These are phyloP conservation scores for Zoysia pacifica DNA, from an alignment of 176 grass and related monocot genomes.

Conservation along the genomic window DNA sequence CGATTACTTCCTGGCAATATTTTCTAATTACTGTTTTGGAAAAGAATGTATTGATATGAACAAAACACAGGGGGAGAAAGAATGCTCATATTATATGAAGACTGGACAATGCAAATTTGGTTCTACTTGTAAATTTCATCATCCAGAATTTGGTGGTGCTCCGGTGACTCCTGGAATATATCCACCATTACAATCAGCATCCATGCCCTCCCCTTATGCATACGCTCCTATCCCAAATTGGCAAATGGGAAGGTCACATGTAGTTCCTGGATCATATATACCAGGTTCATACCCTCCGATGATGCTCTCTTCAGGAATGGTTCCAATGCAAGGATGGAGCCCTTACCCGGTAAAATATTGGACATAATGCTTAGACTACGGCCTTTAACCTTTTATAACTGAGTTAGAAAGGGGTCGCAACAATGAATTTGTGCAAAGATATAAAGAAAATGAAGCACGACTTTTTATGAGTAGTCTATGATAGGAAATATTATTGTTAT, in stretches of 20 bases:
- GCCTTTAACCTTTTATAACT: slow-evolving; percentile 11
- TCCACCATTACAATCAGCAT: slow-evolving; percentile 60
- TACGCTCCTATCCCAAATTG: slow-evolving; percentile 67
- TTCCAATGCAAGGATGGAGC: slow-evolving; percentile 88
- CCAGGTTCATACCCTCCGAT: slow-evolving; percentile 70
- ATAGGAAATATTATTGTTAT: slow-evolving; percentile 22
- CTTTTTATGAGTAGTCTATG: slow-evolving; percentile 17
- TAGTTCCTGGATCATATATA: slow-evolving; percentile 67
- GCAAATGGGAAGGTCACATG: slow-evolving; percentile 72
- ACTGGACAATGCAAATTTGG: slow-evolving; percentile 93
- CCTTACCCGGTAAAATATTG: slow-evolving; percentile 70
- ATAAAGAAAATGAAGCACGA: slow-evolving; percentile 25
- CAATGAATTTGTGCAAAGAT: background rate
- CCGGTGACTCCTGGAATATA: slow-evolving; percentile 62
- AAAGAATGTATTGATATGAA: slow-evolving; percentile 32
- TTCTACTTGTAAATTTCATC: slow-evolving; percentile 91
- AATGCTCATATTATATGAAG: slow-evolving; percentile 96
- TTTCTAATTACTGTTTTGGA: background rate
- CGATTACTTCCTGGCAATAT: slow-evolving; percentile 23
- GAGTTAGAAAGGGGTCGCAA: slow-evolving; percentile 10
- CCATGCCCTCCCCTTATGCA: slow-evolving; percentile 57
- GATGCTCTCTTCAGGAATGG: slow-evolving; percentile 76
- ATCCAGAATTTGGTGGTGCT: slow-evolving; percentile 62
- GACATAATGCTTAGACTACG: slow-evolving; percentile 7
- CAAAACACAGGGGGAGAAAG: slow-evolving; percentile 89